Evolutionary conservation across 208 protist species (phyloP), one percentile per base, ranked within the genome.

Genomic region (Trypanosoma lewisi): DNA sequence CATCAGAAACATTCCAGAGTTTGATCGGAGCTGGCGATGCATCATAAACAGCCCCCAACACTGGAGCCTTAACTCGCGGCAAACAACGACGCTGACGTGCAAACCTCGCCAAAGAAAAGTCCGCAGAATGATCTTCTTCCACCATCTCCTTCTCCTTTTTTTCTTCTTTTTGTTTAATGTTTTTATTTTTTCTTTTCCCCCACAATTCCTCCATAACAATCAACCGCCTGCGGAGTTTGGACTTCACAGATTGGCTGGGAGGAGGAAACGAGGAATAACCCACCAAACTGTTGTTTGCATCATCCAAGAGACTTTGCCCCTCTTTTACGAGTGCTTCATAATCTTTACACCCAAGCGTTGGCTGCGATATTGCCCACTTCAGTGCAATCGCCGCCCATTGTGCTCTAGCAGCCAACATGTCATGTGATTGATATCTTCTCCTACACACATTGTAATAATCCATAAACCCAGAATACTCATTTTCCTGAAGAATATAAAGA

Each of bases 401-500:
- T 9, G 59, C 67, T 34, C 49, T 61, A 21, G 23, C 17, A 19
- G 7, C 21, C 42, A 23, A 12, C 21, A 8, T 30, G 2, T 25
- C 28, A 42, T 56, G 17, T 5, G 9, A 19, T 17, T 62, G 21
- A 66, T 64, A 51, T 45, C 63, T 51, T 21, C 31, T 68, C 36
- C 23, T 61, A 36, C 87, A 78, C 30, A 67, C 55, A 30, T 54
- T 78, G 69, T 91, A 94, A 63, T 87, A 89, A 5, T 68, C 50
- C 67, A 90, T 77, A 59, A 90, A 91, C 11, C 39, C 41, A 2
- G 74, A 36, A 57, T 91, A 75, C 61, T 90, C 84, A 33, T 63
- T 62, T 61, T 91, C 88, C 49, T 94, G 85, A 31, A 94, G 64
- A 16, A 89, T 56, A 28, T 84, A 76, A 67, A 94, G 67, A 17